Percentiles rank a stretch among this genome's conserved stretches.
phyloP scores from a whole-genome alignment of 1,284 basidiomycete species.

The Apiotrichum montevideense region DNA sequence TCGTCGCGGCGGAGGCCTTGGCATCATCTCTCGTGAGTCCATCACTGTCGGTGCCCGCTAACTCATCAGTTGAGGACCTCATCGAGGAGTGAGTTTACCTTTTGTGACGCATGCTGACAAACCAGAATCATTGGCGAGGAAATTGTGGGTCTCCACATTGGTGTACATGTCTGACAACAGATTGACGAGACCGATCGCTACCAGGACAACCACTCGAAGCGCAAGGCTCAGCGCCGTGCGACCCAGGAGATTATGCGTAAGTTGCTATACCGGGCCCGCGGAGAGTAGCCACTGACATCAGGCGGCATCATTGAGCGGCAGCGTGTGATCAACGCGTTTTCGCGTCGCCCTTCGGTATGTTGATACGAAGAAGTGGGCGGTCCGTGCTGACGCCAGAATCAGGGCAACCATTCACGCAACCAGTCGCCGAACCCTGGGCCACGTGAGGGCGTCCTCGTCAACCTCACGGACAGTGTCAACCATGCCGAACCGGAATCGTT shows the following conservation, averaged over 20 bases:
- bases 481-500: not conserved
- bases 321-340: slow-evolving; percentile 37
- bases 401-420: not conserved
- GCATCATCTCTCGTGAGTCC: slow-evolving; percentile 57
- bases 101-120: slow-evolving; percentile 7
- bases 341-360: slow-evolving; percentile 36
- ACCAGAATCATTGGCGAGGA: slow-evolving; percentile 48
- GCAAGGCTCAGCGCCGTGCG: slow-evolving; percentile 61
- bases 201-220: slow-evolving; percentile 74
- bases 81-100: slow-evolving; percentile 40
- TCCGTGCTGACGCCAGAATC: not conserved
- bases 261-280: slow-evolving; percentile 12
- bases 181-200: slow-evolving; percentile 84
- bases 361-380: not conserved
- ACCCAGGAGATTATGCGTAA: slow-evolving; percentile 69
- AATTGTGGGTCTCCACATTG: slow-evolving; percentile 14
- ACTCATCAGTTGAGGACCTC: slow-evolving; percentile 43
- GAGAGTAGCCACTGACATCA: slow-evolving; percentile 8
- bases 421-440: not conserved
- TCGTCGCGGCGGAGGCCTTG: slow-evolving; percentile 68
- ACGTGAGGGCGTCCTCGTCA: slow-evolving; percentile 11
- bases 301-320: slow-evolving; percentile 49
- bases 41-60: not conserved
- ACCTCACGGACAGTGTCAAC: slow-evolving; percentile 1
- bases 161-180: slow-evolving; percentile 47